Percentiles rank a stretch among this genome's conserved stretches.
Evolutionary conservation across 306 rosid species (phyloP).

Genomic region (Cicer arietinum): DNA sequence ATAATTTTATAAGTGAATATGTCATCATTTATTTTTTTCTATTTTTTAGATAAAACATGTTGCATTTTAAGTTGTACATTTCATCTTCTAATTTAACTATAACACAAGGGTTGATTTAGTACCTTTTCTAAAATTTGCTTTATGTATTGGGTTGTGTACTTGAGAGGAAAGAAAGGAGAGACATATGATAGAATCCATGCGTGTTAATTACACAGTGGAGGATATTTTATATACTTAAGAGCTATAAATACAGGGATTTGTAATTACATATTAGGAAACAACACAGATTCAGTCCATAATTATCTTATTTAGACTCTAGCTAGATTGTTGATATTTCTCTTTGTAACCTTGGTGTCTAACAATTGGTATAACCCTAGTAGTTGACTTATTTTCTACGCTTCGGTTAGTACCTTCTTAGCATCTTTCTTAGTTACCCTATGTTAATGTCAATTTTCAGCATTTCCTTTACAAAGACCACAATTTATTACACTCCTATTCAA

Average conservation of each 20-base stretch:
- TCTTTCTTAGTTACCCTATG: not conserved
- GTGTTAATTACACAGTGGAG: not conserved
- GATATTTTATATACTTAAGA: not conserved
- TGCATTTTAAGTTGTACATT: conserved; percentile 2
- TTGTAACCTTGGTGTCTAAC: not conserved
- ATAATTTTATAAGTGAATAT: not conserved
- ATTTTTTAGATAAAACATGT: not conserved
- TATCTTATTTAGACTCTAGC: not conserved
- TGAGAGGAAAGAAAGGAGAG: not conserved
- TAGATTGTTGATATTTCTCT: not conserved
- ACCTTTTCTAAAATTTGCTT: conserved; percentile 17
- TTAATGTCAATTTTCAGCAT: not conserved
- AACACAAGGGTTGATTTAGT: not conserved
- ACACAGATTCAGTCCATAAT: not conserved
- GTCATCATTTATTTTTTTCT: not conserved
- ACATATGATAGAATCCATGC: not conserved
- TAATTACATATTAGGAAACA: conserved; percentile 1
- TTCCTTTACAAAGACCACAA: not conserved
- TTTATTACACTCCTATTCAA: not conserved
- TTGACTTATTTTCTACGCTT: not conserved
- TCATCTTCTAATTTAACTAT: conserved; percentile 29
- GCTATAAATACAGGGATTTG: not conserved
- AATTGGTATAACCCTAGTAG: not conserved
- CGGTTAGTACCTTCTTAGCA: no score
- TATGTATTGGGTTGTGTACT: conserved; percentile 21